Evolutionary conservation across 176 grass and related monocot species (phyloP).

Genomic region (Alloteropsis semialata): DNA sequence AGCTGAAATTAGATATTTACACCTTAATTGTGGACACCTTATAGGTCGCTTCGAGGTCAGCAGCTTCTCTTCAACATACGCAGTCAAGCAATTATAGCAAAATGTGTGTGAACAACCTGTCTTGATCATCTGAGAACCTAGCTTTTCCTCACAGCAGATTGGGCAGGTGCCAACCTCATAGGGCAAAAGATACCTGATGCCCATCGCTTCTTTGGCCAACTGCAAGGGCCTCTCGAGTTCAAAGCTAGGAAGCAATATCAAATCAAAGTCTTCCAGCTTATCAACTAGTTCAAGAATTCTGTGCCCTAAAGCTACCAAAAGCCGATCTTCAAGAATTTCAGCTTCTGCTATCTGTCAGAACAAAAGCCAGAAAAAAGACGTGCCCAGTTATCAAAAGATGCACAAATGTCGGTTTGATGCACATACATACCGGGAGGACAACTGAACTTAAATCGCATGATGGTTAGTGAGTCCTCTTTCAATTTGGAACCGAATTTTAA

Average conservation of each 20-base stretch:
- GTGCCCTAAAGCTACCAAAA: conserved; percentile 93
- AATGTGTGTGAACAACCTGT: conserved; percentile 66
- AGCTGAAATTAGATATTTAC: conserved; percentile 64
- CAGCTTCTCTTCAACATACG: conserved; percentile 54
- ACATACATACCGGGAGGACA: background rate
- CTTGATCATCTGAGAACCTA: conserved; percentile 61
- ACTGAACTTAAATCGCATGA: background rate
- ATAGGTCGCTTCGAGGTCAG: conserved; percentile 44
- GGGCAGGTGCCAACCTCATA: conserved; percentile 48
- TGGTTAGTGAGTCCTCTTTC: background rate
- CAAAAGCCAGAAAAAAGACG: background rate
- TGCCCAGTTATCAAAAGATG: background rate
- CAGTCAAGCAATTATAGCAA: conserved; percentile 58
- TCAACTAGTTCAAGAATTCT: conserved; percentile 96
- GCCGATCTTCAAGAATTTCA: conserved; percentile 89
- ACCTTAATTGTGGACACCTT: conserved; percentile 62
- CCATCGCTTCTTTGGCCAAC: conserved; percentile 93
- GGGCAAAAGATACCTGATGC: conserved; percentile 53
- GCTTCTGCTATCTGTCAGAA: conserved; percentile 79
- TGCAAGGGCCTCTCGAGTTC: conserved; percentile 76
- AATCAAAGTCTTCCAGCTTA: conserved; percentile 87
- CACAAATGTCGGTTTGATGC: background rate
- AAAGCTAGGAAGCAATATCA: conserved; percentile 79
- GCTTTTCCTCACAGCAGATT: conserved; percentile 64
- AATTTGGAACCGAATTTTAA: background rate